These are phyloP conservation scores for Heritiera fomes DNA, from an alignment of 345 rosid species.

Conservation along the genomic window DNA sequence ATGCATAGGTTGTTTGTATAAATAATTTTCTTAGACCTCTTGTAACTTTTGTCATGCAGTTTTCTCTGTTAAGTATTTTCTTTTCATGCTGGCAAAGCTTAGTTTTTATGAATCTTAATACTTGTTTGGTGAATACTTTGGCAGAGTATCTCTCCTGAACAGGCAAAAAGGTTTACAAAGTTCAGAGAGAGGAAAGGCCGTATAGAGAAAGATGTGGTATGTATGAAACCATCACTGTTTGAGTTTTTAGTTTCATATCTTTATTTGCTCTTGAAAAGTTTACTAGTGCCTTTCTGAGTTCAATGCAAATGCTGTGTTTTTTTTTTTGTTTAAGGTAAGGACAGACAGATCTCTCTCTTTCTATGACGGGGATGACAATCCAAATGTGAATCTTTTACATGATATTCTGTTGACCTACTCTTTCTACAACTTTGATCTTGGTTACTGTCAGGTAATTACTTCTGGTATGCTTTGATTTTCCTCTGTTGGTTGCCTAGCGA, in stretches of 20 bases:
- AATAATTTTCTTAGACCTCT: background rate
- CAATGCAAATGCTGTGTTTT: conserved; percentile 6
- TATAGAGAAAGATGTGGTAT: conserved; percentile 95
- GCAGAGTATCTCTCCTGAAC: conserved; percentile 91
- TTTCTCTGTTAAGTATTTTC: background rate
- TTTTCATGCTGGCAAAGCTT: conserved; percentile 24
- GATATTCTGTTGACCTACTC: conserved; percentile 90
- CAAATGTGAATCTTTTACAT: conserved; percentile 71
- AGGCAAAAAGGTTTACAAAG: conserved; percentile 91
- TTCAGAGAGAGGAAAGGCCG: conserved; percentile 93
- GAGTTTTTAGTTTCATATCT: background rate
- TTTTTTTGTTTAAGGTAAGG: conserved; percentile 67
- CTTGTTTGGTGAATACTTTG: conserved; percentile 22
- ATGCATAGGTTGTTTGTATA: background rate
- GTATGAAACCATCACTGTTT: conserved; percentile 26
- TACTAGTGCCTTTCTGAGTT: conserved; percentile 2
- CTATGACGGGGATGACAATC: conserved; percentile 91
- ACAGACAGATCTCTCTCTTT: conserved; percentile 79
- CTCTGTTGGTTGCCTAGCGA: conserved; percentile 42
- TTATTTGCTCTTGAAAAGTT: conserved; percentile 4
- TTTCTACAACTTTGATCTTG: conserved; percentile 95
- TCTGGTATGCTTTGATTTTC: conserved; percentile 6
- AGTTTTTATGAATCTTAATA: conserved; percentile 2
- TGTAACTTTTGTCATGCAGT: background rate
- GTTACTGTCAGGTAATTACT: conserved; percentile 91